These are phyloP conservation scores for Coffea eugenioides DNA, from an alignment of 257 asterid species.

Conservation along the genomic window DNA sequence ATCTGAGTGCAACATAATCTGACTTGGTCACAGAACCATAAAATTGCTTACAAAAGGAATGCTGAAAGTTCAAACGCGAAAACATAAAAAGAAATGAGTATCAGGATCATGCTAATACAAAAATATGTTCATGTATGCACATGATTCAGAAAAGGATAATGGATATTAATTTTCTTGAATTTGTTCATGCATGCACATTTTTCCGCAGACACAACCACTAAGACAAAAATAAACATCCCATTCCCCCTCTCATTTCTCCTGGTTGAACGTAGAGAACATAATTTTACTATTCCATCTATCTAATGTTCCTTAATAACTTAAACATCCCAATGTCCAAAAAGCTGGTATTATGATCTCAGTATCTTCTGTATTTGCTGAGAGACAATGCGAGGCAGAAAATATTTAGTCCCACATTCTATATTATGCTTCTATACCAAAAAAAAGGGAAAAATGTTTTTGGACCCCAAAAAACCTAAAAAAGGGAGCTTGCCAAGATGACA, in stretches of 20 bases:
- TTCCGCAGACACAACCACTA: not conserved
- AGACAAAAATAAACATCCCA: not conserved
- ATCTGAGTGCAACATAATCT: conserved; percentile 79
- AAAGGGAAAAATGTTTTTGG: not conserved
- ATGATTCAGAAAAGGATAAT: not conserved
- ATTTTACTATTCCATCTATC: not conserved
- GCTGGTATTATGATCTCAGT: not conserved
- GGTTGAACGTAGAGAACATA: not conserved
- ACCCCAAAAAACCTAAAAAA: not conserved
- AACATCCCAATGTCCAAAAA: not conserved
- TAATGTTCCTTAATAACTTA: not conserved
- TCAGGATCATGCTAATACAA: not conserved
- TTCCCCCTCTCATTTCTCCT: not conserved
- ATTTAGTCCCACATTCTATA: not conserved
- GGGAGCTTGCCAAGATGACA: not conserved
- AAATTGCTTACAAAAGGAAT: conserved; percentile 86
- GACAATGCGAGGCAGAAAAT: not conserved
- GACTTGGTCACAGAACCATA: conserved; percentile 89
- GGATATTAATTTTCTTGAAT: not conserved
- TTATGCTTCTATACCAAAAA: not conserved
- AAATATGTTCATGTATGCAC: too few species aligned
- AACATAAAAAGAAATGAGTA: not conserved
- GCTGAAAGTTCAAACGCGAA: conserved; percentile 46
- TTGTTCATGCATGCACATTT: not conserved
- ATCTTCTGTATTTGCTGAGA: not conserved